phyloP scores from a whole-genome alignment of 129 eudicot genomes.

The Centaurea solstitialis region DNA sequence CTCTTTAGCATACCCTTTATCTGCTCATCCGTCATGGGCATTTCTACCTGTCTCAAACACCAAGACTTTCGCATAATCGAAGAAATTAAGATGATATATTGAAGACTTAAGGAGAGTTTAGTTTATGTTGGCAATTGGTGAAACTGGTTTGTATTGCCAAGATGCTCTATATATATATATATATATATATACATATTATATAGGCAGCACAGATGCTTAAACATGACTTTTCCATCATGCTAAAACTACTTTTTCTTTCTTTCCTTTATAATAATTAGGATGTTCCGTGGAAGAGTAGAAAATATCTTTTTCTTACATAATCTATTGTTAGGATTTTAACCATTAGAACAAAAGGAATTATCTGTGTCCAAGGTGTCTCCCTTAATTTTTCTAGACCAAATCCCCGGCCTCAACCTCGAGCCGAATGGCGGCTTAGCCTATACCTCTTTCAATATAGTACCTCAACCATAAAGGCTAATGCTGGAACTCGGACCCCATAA shows the following conservation, averaged over 20 bases:
- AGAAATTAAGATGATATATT: background rate
- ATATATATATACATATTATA: background rate
- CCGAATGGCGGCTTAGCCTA: too few species aligned
- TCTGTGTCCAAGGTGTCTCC: too few species aligned
- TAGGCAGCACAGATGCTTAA: background rate
- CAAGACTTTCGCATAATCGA: background rate
- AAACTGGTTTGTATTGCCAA: conserved; percentile 14
- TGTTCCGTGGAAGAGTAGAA: background rate
- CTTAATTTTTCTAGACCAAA: too few species aligned
- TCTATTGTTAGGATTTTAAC: background rate
- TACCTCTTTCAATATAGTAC: too few species aligned
- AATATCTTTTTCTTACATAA: background rate
- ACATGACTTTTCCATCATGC: background rate
- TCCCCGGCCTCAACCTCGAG: too few species aligned
- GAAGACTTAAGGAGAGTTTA: background rate
- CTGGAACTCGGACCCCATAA: too few species aligned
- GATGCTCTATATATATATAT: background rate
- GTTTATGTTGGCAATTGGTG: conserved; percentile 2
- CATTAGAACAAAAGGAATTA: too few species aligned
- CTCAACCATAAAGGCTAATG: too few species aligned
- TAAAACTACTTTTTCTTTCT: background rate
- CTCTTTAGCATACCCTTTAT: conserved; percentile 27
- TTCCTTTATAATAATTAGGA: background rate
- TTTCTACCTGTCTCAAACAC: conserved; percentile 4
- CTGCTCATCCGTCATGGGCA: conserved; percentile 26